Evolutionary conservation across 1,139 yeast genomes (phyloP).

Genomic region (Geotrichum reessii): DNA sequence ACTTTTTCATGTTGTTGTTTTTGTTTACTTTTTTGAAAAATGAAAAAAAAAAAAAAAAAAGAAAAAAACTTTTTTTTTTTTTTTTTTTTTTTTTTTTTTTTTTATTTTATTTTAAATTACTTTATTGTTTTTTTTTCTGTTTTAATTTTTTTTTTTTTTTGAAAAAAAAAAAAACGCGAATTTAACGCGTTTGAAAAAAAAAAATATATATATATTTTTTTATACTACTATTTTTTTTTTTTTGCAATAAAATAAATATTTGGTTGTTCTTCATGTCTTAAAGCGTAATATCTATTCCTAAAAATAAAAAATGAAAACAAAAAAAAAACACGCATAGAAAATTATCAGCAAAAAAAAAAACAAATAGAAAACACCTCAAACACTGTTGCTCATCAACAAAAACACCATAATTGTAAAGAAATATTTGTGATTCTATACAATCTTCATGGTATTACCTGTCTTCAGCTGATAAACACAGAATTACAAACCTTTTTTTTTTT

Average conservation of each 20-base stretch:
- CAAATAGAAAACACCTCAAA: not conserved
- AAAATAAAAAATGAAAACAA: not conserved
- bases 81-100: not conserved
- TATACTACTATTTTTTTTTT: not conserved
- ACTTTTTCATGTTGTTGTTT: not conserved
- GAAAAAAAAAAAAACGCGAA: not conserved
- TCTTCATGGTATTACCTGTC: not conserved
- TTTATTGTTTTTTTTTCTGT: not conserved
- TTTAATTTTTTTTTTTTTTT: not conserved
- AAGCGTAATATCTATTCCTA: not conserved
- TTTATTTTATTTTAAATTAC: not conserved
- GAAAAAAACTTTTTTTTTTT: not conserved
- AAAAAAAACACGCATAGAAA: not conserved
- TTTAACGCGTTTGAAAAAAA: not conserved
- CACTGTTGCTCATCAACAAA: not conserved
- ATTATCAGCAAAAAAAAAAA: not conserved
- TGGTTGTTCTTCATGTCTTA: not conserved
- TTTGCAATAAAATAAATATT: not conserved
- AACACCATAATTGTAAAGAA: not conserved
- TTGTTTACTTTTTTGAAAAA: not conserved
- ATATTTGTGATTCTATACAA: not conserved
- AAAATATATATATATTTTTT: not conserved
- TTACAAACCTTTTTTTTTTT: too few species aligned
- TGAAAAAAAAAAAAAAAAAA: not conserved
- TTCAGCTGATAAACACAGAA: not conserved